Conservation (phyloP, 2,329 filamentous ascomycete genomes). For the Aspergillus sergii region DNA sequence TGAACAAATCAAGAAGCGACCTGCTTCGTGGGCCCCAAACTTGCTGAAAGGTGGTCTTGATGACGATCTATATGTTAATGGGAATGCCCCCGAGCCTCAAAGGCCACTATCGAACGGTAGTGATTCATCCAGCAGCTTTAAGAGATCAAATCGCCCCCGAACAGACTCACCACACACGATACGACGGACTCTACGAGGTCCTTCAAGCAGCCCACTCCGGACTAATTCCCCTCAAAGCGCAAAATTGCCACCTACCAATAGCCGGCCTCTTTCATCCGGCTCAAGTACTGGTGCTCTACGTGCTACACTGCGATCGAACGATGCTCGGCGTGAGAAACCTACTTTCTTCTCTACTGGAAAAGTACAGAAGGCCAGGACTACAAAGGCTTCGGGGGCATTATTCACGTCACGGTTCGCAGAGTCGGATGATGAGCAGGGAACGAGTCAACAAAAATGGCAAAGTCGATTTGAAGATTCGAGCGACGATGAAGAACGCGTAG, state of each 20-base stretch:
- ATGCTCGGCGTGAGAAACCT: slow-evolving; percentile 44
- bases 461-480: slow-evolving; percentile 74
- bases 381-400: slow-evolving; percentile 28
- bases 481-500: slow-evolving; percentile 62
- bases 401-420: slow-evolving; percentile 61
- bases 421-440: slow-evolving; percentile 64
- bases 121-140: slow-evolving; percentile 76
- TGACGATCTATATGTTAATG: slow-evolving; percentile 11
- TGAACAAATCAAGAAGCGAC: slow-evolving; percentile 19
- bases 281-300: slow-evolving; percentile 47
- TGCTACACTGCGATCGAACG: slow-evolving; percentile 53
- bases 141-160: slow-evolving; percentile 58
- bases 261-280: slow-evolving; percentile 48
- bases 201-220: slow-evolving; percentile 38
- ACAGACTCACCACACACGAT: slow-evolving; percentile 61
- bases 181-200: slow-evolving; percentile 71
- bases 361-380: slow-evolving; percentile 31
- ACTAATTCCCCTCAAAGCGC: slow-evolving; percentile 47
- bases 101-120: slow-evolving; percentile 67
- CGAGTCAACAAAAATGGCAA: slow-evolving; percentile 40
- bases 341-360: slow-evolving; percentile 46
- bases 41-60: slow-evolving; percentile 18
- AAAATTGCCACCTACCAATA: slow-evolving; percentile 63
- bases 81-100: slow-evolving; percentile 35
- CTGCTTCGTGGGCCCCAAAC: slow-evolving; percentile 27